Evolutionary conservation across 768 basidiomycete genomes (phyloP), one percentile per base, ranked within the genome.

Genomic region (Lanmaoa pseudosensibilis): DNA sequence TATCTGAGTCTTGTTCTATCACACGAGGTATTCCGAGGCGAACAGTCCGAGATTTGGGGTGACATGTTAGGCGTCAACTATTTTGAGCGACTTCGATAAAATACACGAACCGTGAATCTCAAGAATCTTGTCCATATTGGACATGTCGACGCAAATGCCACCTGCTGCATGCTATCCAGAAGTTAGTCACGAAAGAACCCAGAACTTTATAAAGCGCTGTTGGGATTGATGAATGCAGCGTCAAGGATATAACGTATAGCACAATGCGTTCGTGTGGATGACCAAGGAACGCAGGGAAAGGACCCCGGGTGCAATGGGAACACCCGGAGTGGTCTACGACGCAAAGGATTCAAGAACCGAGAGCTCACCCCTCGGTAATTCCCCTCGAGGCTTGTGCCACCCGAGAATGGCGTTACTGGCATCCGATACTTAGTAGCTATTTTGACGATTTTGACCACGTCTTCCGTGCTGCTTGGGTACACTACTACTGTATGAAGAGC

Each of bases 321-420:
- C n/a, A 54, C 2, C 1, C 33, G 10, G 4, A n/a, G 23, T 39
- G 5, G 13, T 33, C n/a, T 19, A 40, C 38, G 25, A 38, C 21
- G 3, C 33, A 46, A 25, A 32, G 27, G 27, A 27, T 27, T 27
- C 27, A 27, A 45, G 16, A 54, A 34, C 13, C 46, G 19, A 57
- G 36, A 21, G 72, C 83, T 55, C 60, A 90, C 89, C 30, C 83
- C 84, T 37, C 80, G 75, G 59, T 80, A 85, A 59, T 92, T 87
- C 0, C 92, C 92, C 66, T 94, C 93, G 23, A 95, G 69, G 63
- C 82, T 85, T 0, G 93, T 95, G 2, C 87, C 93, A 11, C 90
- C 93, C 0, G 86, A 85, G 69, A 87, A 94, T 3, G 92, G 82
- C 1, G 82, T 83, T 21, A 95, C 71, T 0, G 94, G 94, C 74